Percentiles rank a stretch among this genome's conserved stretches.
phyloP scores from a whole-genome alignment of 2,329 filamentous ascomycete genomes.

The Calonectria multiphialidica region DNA sequence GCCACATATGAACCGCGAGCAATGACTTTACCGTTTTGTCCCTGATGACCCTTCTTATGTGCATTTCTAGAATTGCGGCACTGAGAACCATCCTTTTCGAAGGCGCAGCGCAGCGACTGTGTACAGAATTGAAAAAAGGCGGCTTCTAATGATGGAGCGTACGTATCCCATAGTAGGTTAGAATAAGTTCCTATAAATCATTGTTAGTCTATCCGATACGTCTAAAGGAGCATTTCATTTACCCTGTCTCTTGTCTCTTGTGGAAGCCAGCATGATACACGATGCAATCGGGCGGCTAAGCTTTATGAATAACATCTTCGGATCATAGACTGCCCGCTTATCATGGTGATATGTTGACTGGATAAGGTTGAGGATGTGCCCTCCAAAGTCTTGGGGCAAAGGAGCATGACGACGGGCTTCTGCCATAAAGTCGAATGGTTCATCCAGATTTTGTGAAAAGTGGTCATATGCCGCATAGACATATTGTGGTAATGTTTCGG shows the following conservation, averaged over 20 bases:
- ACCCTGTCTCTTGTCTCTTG: neutral
- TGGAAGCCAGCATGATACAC: slow-evolving; percentile 6
- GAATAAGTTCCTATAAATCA: slow-evolving; percentile 3
- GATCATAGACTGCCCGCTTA: neutral
- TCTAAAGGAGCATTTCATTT: too few relatives aligned
- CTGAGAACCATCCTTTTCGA: neutral
- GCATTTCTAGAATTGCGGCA: neutral
- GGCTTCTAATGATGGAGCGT: neutral
- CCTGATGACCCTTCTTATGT: slow-evolving; percentile 11
- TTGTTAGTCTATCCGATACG: too few relatives aligned
- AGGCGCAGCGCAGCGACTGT: slow-evolving; percentile 10
- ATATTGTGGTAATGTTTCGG: slow-evolving; percentile 11
- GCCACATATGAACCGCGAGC: neutral
- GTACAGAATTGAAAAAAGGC: slow-evolving; percentile 11
- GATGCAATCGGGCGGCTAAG: slow-evolving; percentile 6
- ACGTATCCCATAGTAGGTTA: neutral
- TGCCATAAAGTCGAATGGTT: slow-evolving; percentile 10
- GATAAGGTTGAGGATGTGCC: slow-evolving; percentile 16
- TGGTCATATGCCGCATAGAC: slow-evolving; percentile 12
- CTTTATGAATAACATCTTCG: neutral
- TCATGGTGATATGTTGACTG: neutral
- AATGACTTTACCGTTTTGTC: neutral
- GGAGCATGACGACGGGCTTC: slow-evolving; percentile 6
- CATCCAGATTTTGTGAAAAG: neutral
- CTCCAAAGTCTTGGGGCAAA: slow-evolving; percentile 10